Conservation (phyloP, 352 stramenopile genomes). For the Phytopythium chamaehyphon region DNA sequence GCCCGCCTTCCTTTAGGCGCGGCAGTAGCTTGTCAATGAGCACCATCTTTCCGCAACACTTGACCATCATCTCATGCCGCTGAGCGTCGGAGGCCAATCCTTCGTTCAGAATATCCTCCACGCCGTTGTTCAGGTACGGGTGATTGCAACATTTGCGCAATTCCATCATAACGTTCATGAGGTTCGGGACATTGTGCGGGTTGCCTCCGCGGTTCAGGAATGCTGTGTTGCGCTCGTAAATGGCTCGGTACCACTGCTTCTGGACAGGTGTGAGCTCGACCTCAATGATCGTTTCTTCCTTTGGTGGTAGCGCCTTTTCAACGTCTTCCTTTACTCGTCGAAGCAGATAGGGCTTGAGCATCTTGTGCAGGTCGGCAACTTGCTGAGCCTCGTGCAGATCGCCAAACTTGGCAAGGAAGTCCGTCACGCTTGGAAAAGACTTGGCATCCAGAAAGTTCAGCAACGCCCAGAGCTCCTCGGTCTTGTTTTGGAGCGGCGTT, state of each 20-base stretch:
- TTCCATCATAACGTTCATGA: slow-evolving; percentile 94
- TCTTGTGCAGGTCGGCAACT: slow-evolving; percentile 88
- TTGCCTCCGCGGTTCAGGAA: slow-evolving; percentile 85
- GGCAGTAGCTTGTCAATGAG: slow-evolving; percentile 99
- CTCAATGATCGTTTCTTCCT: slow-evolving; percentile 90
- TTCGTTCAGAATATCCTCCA: slow-evolving; percentile 86
- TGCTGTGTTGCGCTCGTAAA: slow-evolving; percentile 96
- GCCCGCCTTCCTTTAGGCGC: slow-evolving; percentile 94
- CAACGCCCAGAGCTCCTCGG: slow-evolving; percentile 99
- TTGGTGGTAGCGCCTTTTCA: slow-evolving; percentile 84
- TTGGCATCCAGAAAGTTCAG: slow-evolving; percentile 97
- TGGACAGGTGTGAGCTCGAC: slow-evolving; percentile 89
- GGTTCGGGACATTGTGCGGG: slow-evolving; percentile 79
- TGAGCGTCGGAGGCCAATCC: slow-evolving; percentile 64
- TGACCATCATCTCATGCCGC: slow-evolving; percentile 93
- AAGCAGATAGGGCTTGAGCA: slow-evolving; percentile 88
- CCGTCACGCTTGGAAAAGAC: slow-evolving; percentile 90
- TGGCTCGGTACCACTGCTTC: slow-evolving; percentile 88
- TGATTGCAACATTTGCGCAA: slow-evolving; percentile 91
- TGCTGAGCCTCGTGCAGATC: slow-evolving; percentile 83
- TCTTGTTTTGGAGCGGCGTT: slow-evolving; percentile 96
- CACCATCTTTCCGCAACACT: slow-evolving; percentile 99
- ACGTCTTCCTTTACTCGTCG: slow-evolving; percentile 89
- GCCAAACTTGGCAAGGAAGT: slow-evolving; percentile 94
- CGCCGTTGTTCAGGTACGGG: slow-evolving; percentile 92